Conservation (phyloP, 352 stramenopile genomes). For the Pythium oligandrum region DNA sequence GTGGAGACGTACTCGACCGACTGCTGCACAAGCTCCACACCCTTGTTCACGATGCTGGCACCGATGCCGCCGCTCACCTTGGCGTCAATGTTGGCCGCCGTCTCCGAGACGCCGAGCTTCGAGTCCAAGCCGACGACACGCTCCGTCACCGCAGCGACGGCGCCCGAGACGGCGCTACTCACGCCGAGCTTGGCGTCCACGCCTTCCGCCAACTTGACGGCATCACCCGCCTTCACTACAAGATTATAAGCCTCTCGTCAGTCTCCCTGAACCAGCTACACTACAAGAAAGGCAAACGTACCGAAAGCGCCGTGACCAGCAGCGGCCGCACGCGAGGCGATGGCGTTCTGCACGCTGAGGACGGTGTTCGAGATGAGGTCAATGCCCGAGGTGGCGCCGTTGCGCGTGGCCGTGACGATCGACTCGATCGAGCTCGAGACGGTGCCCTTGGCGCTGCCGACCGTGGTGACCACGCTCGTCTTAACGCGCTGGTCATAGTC, state of each 20-base stretch:
- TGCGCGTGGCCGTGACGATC: constrained; percentile 53
- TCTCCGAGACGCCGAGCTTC: constrained; percentile 60
- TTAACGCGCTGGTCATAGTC: constrained; percentile 52
- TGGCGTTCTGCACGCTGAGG: constrained; percentile 33
- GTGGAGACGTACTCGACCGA: constrained; percentile 67
- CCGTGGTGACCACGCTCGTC: constrained; percentile 31
- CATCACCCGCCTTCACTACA: constrained; percentile 38
- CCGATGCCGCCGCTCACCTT: constrained; percentile 71
- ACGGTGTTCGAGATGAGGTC: constrained; percentile 56
- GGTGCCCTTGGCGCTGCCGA: constrained; percentile 33
- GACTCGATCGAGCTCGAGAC: constrained; percentile 66
- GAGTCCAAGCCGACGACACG: constrained; percentile 54
- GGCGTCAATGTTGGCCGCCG: constrained; percentile 56
- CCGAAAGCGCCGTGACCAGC: constrained; percentile 40
- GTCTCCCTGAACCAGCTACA: neutral
- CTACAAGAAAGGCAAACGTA: neutral
- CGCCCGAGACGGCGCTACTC: constrained; percentile 39
- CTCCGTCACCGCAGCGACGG: constrained; percentile 41
- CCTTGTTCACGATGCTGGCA: constrained; percentile 55
- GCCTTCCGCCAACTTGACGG: constrained; percentile 53
- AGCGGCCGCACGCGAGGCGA: constrained; percentile 22
- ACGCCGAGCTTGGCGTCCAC: constrained; percentile 57
- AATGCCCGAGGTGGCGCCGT: constrained; percentile 50
- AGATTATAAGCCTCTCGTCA: neutral
- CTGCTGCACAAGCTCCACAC: constrained; percentile 23